These are phyloP conservation scores for Allantophomopsis lycopodina DNA, from an alignment of 2,329 filamentous ascomycete genomes.

Conservation along the genomic window DNA sequence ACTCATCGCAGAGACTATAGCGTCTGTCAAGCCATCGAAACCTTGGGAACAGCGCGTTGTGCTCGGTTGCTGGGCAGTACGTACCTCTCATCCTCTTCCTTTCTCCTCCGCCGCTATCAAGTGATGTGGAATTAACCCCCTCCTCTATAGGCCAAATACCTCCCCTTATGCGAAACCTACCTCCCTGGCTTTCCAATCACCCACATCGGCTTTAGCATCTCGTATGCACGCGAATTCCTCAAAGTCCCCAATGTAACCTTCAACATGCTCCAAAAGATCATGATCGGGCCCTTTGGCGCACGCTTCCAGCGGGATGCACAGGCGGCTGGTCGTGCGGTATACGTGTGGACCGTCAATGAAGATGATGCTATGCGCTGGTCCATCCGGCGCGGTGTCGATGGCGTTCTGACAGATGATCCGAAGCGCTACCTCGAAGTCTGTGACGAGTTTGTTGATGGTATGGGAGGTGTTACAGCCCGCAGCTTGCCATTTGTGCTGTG, in stretches of 20 bases:
- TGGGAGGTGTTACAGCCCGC: slow-evolving; percentile 2
- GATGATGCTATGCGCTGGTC: slow-evolving; percentile 71
- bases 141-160: slow-evolving; percentile 41
- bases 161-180: slow-evolving; percentile 46
- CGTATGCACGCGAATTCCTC: slow-evolving; percentile 60
- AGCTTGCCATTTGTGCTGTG: background rate
- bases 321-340: slow-evolving; percentile 42
- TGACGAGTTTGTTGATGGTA: slow-evolving; percentile 14
- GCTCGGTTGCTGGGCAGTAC: slow-evolving; percentile 70
- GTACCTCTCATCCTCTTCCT: slow-evolving; percentile 5
- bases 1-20: slow-evolving; percentile 50
- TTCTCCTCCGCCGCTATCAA: background rate
- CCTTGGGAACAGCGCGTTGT: slow-evolving; percentile 65
- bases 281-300: slow-evolving; percentile 54
- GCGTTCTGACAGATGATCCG: slow-evolving; percentile 78
- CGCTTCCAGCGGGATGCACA: slow-evolving; percentile 52
- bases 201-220: slow-evolving; percentile 49
- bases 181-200: slow-evolving; percentile 49
- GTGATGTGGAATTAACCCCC: background rate
- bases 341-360: slow-evolving; percentile 81
- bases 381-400: slow-evolving; percentile 52
- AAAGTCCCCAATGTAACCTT: slow-evolving; percentile 55
- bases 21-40: slow-evolving; percentile 29
- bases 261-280: slow-evolving; percentile 58
- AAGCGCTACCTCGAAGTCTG: slow-evolving; percentile 50